phyloP scores from a whole-genome alignment of 2,329 filamentous ascomycete genomes.

The Ophiocordyceps polyrhachis-furcata region DNA sequence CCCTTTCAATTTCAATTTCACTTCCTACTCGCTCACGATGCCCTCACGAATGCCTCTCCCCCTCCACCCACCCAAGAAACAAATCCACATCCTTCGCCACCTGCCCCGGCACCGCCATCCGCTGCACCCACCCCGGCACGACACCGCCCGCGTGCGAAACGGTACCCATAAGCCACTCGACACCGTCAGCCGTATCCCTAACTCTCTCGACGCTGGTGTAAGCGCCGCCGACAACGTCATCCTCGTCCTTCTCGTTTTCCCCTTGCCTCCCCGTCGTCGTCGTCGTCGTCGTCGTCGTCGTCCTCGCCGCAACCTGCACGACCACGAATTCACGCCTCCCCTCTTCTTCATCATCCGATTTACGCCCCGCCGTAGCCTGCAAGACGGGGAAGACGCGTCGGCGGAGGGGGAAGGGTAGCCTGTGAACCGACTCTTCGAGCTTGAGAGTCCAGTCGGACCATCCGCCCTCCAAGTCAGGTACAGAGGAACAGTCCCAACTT shows the following conservation, averaged over 20 bases:
- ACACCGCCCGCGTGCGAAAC: slow-evolving; percentile 50
- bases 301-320: slow-evolving; percentile 30
- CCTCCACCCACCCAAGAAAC: slow-evolving; percentile 43
- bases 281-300: slow-evolving; percentile 6
- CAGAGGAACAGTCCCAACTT: slow-evolving; percentile 25
- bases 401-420: slow-evolving; percentile 37
- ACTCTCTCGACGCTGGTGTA: slow-evolving; percentile 51
- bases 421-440: slow-evolving; percentile 48
- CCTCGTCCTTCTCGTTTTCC: slow-evolving; percentile 12
- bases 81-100: slow-evolving; percentile 54
- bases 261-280: slow-evolving; percentile 12
- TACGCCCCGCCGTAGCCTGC: slow-evolving; percentile 32
- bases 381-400: slow-evolving; percentile 49
- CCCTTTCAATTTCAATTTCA: neutral
- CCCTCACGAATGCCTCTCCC: slow-evolving; percentile 15
- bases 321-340: slow-evolving; percentile 31
- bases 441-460: slow-evolving; percentile 30
- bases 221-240: slow-evolving; percentile 32
- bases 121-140: slow-evolving; percentile 48
- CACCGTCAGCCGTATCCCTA: slow-evolving; percentile 19
- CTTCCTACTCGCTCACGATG: no score
- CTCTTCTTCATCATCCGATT: slow-evolving; percentile 11
- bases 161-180: slow-evolving; percentile 67
- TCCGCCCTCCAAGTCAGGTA: slow-evolving; percentile 16
- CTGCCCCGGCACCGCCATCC: slow-evolving; percentile 38